A percentile compares a stretch with the other conserved stretches of the same genome.
phyloP scores from a whole-genome alignment of 2,329 filamentous ascomycete species.

The Blastomyces emzantsi region DNA sequence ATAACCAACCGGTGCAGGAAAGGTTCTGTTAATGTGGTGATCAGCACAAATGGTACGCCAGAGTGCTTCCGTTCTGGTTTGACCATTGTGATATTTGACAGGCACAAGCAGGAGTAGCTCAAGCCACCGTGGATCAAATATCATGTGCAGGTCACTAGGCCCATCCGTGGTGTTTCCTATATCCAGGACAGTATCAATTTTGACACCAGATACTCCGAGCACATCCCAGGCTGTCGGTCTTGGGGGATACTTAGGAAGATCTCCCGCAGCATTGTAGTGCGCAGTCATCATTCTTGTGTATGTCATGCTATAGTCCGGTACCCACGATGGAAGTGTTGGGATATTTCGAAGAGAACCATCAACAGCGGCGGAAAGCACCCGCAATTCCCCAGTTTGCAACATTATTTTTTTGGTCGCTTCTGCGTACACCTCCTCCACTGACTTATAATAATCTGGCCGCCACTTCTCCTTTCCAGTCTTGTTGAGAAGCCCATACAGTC shows the following conservation, averaged over 20 bases:
- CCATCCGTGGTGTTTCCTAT: constrained; percentile 11
- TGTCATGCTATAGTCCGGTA: constrained; percentile 12
- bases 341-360: constrained; percentile 12
- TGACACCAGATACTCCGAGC: constrained; percentile 10
- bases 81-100: constrained; percentile 11
- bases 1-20: constrained; percentile 12
- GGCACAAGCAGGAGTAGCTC: constrained; percentile 11
- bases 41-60: constrained; percentile 16
- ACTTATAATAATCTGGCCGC: constrained; percentile 12
- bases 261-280: constrained; percentile 8
- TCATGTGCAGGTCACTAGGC: constrained; percentile 7
- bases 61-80: constrained; percentile 13
- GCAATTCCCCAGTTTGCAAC: constrained; percentile 7
- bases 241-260: constrained; percentile 6
- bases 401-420: constrained; percentile 14
- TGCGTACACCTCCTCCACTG: constrained; percentile 13
- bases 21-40: neutral
- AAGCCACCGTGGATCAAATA: constrained; percentile 15
- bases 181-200: constrained; percentile 12
- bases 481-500: constrained; percentile 13
- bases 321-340: constrained; percentile 13
- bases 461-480: constrained; percentile 1
- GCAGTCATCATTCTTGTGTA: constrained; percentile 11
- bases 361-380: constrained; percentile 11
- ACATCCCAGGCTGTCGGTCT: constrained; percentile 7